Evolutionary conservation across 1,139 yeast species (phyloP), one percentile per base, ranked within the genome.

Genomic region (Meyerozyma guilliermondii): DNA sequence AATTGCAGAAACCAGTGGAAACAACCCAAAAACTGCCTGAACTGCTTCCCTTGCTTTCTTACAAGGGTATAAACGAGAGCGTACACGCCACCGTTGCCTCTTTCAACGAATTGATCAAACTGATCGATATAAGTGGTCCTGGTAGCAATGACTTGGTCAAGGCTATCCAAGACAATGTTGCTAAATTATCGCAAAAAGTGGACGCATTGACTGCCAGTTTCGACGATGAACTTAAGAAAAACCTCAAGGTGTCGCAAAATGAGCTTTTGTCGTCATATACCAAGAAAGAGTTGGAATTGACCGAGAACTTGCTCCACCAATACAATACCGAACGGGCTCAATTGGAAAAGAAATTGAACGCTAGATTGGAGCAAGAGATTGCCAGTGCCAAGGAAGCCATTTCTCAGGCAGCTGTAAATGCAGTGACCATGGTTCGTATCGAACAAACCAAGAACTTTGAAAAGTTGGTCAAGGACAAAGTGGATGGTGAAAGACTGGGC

Each of bases 401-500:
- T 44, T 68, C 81, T 38, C 76, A 81, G 43, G 87, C 88, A 47
- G 91, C 92, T 36, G 82, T 81, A 48, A 92, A 89, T 62, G 85
- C 85, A 47, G 77, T 91, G 33, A 70, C 82, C 23, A 74, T 86
- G 60, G 80, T 85, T 45, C 81, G 88, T 56, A 71, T 83, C 46
- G 83, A 81, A 51, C 85, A 86, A 54, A 80, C 89, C 46, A 77
- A 81, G 53, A 81, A 81, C 56, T 84, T 88, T 62, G 82, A 85
- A 50, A 68, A 76, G 48, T 72, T 82, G 48, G 71, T 92, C 44
- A 64, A 76, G 40, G 76, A 79, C 39, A 79, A 77, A 49, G 77
- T 94, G 41, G 95, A 88, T 53, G 56, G 68, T 27, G 98, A 92
- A 70, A 83, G 98, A 63, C 72, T 81, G 45, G 89, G 91, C 29